Evolutionary conservation across 352 stramenopile species (phyloP), one percentile per base, ranked within the genome.

Genomic region (Pilasporangium apinafurcum): DNA sequence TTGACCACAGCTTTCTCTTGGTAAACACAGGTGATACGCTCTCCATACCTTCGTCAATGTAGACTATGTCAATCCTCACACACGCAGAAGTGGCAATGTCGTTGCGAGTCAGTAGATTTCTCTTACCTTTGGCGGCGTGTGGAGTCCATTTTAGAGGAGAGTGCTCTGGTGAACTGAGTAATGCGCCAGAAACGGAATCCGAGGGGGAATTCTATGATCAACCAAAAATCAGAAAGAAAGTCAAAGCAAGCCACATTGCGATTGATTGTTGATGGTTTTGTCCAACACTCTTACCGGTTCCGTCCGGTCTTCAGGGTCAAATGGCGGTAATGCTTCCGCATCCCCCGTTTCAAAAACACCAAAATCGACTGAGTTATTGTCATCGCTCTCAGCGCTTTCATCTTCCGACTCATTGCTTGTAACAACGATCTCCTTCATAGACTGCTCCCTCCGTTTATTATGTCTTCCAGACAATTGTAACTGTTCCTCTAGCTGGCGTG

Each of bases 21-120:
- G 40, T 18, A n/a, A 63, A 52, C 18, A 59, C 48, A 7, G 57
- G 57, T 4, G 57, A 67, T 20, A 34, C 34, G n/a, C 56, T 54
- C 3, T 31, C 25, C 46, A 24, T 5, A 25, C 10, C 29, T 27
- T 5, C 8, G 16, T 24, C 5, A 7, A 22, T 26, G 37, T 43
- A 37, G 18, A 24, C 24, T 22, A 36, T 3, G n/a, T n/a, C n/a
- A n/a, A n/a, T n/a, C n/a, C n/a, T n/a, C n/a, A n/a, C n/a, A 36
- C 31, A 8, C 20, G 8, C 5, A 36, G 29, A 25, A 10, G 29
- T 22, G 3, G 8, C 8, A 37, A 34, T 5, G 20, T n/a, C 10
- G 21, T 22, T 18, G 16, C 4, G n/a, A 26, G 13, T 12, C 4
- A 18, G 8, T 16, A 20, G 33, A 35, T 13, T 4, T 27, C 17